Base-by-base conservation (phyloP, 2,329 filamentous ascomycete species). In the Aspergillus novoparasiticus region DNA sequence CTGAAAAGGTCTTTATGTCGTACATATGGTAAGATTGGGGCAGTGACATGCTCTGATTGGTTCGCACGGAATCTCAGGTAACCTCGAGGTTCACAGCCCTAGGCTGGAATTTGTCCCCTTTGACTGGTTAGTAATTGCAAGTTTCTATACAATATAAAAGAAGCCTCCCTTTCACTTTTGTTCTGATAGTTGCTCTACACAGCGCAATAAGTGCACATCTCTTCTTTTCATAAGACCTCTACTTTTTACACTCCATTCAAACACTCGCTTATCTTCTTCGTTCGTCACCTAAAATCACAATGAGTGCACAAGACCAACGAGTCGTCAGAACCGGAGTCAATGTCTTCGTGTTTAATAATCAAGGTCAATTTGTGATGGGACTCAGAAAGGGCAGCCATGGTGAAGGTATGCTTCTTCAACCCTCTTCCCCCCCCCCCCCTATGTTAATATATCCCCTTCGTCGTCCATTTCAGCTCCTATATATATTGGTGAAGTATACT, bases 301-400 rank as follows among this genome's bases (percentile, higher is more conserved):
- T 48, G 46, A 28, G 19, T 57, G 10, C 3, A 1, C 21, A 51
- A 4, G 28, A 9, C 32, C 23, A 21, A n/a, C 26, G 60, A 23
- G 39, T 64, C 58, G 62, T 34, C 30, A 59, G 61, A 14, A 53
- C 67, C 36, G 68, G 68, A 5, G 58, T 69, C 28, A 65, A 36
- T 14, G 62, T 66, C 46, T 67, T 69, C 23, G 41, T 64, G 53
- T 55, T 69, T 9, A 67, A 64, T 46, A 12, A 32, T 19, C 6
- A 60, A 8, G 62, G 61, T 12, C 28, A 65, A 43, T 58, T 69
- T n/a, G 45, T 69, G 32, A 26, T 69, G 10, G 68, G 68, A 1
- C 16, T 64, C 26, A 28, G 68, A 30, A 58, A 64, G 34, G 66
- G 66, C 50, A 66, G 63, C 21, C 68, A 68, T 50, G 68, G 68